Percentiles rank a stretch among this genome's conserved stretches.
Conservation (phyloP, 2,329 filamentous ascomycete genomes). For the Cladobotryum protrusum region DNA sequence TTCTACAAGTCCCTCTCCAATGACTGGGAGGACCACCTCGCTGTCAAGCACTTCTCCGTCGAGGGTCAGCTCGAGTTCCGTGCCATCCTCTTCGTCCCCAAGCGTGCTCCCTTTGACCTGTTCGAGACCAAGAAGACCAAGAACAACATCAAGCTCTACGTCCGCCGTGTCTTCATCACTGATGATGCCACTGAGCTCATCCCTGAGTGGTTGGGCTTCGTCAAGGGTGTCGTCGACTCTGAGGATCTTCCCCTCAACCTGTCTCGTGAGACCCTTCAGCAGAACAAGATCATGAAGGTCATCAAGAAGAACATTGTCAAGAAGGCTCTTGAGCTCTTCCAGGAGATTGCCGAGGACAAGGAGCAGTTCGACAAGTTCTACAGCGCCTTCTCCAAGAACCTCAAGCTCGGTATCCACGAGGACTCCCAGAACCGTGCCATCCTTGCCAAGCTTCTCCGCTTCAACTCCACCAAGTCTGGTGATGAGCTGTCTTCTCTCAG, state of each 20-base stretch:
- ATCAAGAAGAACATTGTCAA: conserved; percentile 99
- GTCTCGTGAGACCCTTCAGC: conserved; percentile 99
- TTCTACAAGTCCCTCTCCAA: conserved; percentile 99
- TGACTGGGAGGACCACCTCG: conserved; percentile 99
- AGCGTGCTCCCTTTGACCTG: conserved; percentile 98
- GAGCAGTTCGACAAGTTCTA: conserved; percentile 99
- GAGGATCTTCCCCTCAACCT: conserved; percentile 99
- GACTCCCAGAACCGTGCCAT: conserved; percentile 91
- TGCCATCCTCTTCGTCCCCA: conserved; percentile 97
- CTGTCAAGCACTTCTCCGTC: conserved; percentile 99
- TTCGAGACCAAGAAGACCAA: conserved; percentile 99
- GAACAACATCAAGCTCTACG: conserved; percentile 99
- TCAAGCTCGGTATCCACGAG: conserved; percentile 99
- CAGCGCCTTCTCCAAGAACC: conserved; percentile 98
- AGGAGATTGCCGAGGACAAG: conserved; percentile 98
- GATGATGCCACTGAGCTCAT: conserved; percentile 99
- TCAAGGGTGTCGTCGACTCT: conserved; percentile 99
- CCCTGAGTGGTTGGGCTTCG: conserved; percentile 97
- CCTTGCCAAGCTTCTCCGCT: conserved; percentile 97
- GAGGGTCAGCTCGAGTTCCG: conserved; percentile 99
- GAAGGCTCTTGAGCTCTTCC: conserved; percentile 99
- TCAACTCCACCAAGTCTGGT: conserved; percentile 97
- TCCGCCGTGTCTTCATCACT: conserved; percentile 99
- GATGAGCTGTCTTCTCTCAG: conserved; percentile 90
- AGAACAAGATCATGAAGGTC: conserved; percentile 99